Evolutionary conservation across 306 rosid genomes (phyloP).

Genomic region (Astragalus membranaceus): DNA sequence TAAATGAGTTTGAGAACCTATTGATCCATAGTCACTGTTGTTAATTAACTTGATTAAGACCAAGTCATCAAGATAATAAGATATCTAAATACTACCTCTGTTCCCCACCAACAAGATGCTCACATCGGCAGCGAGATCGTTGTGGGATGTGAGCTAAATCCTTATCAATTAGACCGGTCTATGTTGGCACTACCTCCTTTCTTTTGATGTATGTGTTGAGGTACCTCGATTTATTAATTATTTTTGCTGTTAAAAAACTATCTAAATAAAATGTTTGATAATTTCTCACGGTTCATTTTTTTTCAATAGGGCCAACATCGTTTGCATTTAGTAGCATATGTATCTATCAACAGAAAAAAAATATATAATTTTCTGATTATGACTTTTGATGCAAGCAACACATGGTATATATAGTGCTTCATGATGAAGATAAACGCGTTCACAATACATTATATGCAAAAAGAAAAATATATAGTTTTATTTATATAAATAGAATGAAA

Average conservation of each 20-base stretch:
- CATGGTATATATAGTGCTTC: not conserved
- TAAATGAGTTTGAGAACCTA: not conserved
- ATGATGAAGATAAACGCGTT: constrained; percentile 13
- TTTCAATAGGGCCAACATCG: not conserved
- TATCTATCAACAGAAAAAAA: not conserved
- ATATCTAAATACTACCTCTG: no score
- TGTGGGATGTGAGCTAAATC: no score
- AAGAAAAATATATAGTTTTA: not conserved
- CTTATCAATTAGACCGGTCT: no score
- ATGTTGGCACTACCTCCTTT: no score
- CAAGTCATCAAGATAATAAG: not conserved
- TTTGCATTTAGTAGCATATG: not conserved
- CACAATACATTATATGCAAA: not conserved
- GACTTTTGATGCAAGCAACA: constrained; percentile 23
- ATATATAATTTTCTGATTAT: not conserved
- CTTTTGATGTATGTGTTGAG: no score
- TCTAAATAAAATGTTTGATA: not conserved
- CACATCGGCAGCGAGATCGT: no score
- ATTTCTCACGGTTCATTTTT: not conserved
- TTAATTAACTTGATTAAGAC: not conserved
- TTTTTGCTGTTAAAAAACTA: not conserved
- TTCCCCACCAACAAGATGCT: no score
- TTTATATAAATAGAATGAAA: constrained; percentile 7
- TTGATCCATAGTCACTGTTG: not conserved
- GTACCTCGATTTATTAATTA: no score